Evolutionary conservation across 768 basidiomycete genomes (phyloP).

Genomic region (Harrya chromipes): DNA sequence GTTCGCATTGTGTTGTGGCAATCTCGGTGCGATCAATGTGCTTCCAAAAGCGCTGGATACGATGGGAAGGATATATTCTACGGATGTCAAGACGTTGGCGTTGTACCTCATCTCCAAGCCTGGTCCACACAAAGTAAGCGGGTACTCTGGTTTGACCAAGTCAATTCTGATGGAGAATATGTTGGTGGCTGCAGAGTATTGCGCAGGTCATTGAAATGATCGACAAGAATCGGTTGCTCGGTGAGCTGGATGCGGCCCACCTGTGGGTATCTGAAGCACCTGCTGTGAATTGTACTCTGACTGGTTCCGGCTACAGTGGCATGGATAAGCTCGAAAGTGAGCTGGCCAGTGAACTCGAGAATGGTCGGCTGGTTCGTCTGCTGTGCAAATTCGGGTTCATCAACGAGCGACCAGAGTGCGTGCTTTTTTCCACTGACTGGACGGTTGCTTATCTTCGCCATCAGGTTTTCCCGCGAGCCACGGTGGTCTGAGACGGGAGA

Average conservation of each 20-base stretch:
- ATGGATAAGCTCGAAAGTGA: constrained; percentile 81
- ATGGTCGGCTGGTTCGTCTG: constrained; percentile 84
- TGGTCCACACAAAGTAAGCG: constrained; percentile 54
- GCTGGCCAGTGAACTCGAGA: constrained; percentile 87
- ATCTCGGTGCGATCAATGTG: constrained; percentile 52
- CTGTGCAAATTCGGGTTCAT: constrained; percentile 96
- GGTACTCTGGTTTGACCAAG: neutral
- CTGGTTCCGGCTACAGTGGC: constrained; percentile 46
- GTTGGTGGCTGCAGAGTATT: constrained; percentile 49
- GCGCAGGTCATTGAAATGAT: constrained; percentile 81
- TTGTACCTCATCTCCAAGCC: constrained; percentile 76
- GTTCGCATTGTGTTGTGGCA: constrained; percentile 74
- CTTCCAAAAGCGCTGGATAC: constrained; percentile 72
- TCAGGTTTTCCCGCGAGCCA: constrained; percentile 89
- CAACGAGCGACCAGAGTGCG: constrained; percentile 98
- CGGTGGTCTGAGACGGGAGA: constrained; percentile 99
- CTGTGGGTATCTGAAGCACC: constrained; percentile 45
- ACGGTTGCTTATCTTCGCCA: constrained; percentile 2
- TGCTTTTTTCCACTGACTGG: constrained; percentile 11
- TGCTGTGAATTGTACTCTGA: neutral
- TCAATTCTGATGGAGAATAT: neutral
- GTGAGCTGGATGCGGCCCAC: constrained; percentile 83
- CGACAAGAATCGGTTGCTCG: constrained; percentile 55
- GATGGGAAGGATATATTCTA: constrained; percentile 69
- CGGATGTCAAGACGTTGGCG: constrained; percentile 78